Evolutionary conservation across 768 basidiomycete genomes (phyloP), one percentile per base, ranked within the genome.

Genomic region (Leccinum arenicola): DNA sequence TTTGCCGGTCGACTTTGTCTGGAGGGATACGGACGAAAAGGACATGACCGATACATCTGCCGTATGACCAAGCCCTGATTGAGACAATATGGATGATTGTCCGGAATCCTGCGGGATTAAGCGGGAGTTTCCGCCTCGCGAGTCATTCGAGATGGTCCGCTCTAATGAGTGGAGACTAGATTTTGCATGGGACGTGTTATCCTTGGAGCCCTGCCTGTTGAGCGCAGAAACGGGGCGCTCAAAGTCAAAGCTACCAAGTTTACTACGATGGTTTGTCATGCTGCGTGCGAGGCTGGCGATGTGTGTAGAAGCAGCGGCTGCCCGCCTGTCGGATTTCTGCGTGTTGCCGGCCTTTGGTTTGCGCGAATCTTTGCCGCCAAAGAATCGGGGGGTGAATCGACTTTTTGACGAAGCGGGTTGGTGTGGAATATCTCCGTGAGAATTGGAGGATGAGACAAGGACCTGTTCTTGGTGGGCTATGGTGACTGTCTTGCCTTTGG

Each of bases 171-270:
- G 64, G 21, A 66, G 56, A 51, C 55, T 62, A 23, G 58, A 15
- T 15, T 66, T 67, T 29, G 66, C 55, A 43, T 49, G 38, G n/a
- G 60, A 58, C 1, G 56, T 31, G 19, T 50, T 59, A 38, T 61
- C 61, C 7, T 52, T 52, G n/a, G 47, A 47, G 38, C 35, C 63
- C 17, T 70, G 72, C 58, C 62, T 61, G 55, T 73, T 74, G 53
- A 74, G 66, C 2, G 62, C 63, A n/a, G 73, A 73, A 14, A 83
- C 79, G 0, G 88, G 88, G 36, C 87, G 77, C 71, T 90, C 89
- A 63, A 90, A 89, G 66, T 90, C 88, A 68, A 90, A 89, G 65
- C 84, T 87, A 6, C 87, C 87, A 62, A 87, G 86, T 66, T 87
- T 86, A 45, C 76, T 81, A 2, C 81, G 73, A 52, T 80, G 77